Percentiles rank a stretch among this genome's conserved stretches.
Evolutionary conservation across 371 early-diverging fungal genomes (phyloP).

Genomic region (Vairimorpha ceranae): DNA sequence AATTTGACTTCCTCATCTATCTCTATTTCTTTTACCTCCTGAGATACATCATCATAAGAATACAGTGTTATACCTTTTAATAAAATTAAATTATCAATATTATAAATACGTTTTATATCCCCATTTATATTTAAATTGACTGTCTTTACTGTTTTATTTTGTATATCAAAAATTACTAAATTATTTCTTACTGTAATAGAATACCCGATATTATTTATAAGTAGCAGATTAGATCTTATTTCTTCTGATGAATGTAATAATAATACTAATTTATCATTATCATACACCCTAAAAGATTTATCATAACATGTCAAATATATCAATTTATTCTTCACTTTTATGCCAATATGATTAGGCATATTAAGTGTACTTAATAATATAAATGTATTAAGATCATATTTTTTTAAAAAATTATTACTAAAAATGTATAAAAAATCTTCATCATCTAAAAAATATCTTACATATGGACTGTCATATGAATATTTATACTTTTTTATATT

Average conservation of each 20-base stretch:
- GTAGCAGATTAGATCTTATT: neutral
- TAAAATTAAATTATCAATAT: conserved; percentile 14
- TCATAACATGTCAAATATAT: conserved; percentile 17
- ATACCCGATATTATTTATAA: conserved; percentile 11
- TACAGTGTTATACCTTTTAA: neutral
- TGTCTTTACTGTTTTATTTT: conserved; percentile 15
- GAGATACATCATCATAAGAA: neutral
- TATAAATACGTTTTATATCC: neutral
- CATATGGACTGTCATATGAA: neutral
- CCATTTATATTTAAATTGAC: conserved; percentile 1
- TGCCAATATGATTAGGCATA: conserved; percentile 7
- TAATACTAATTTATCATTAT: neutral
- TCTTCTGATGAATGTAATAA: conserved; percentile 13
- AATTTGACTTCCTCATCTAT: neutral
- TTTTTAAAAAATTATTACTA: conserved; percentile 7
- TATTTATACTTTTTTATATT: neutral
- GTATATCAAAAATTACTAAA: conserved; percentile 6
- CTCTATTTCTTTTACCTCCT: neutral
- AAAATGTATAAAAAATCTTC: neutral
- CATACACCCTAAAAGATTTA: conserved; percentile 22
- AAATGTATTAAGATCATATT: conserved; percentile 2
- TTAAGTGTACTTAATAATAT: neutral
- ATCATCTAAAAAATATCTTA: conserved; percentile 15
- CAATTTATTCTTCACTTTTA: conserved; percentile 2
- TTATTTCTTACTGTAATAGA: neutral